Conservation (phyloP, 1,284 basidiomycete species). For the Cryptococcus jaspeensis region DNA sequence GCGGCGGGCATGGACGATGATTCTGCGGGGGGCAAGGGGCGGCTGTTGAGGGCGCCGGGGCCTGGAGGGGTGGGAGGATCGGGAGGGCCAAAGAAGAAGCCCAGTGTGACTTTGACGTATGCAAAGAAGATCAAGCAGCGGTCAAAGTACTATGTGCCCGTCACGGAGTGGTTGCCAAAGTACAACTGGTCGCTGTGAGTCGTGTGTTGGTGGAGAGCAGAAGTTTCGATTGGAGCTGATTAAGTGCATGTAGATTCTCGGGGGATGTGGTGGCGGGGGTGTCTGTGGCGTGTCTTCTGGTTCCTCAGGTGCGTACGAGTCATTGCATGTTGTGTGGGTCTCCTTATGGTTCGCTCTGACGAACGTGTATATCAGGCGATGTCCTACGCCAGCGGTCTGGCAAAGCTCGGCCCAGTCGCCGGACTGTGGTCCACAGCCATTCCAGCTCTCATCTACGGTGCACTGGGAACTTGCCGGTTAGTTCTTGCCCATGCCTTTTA, state of each 20-base stretch:
- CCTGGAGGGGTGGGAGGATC: not conserved
- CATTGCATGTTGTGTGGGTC: not conserved
- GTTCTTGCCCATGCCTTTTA: constrained; percentile 8
- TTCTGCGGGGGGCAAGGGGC: not conserved
- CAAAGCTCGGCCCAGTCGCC: constrained; percentile 73
- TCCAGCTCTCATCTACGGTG: constrained; percentile 75
- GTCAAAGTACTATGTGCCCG: constrained; percentile 51
- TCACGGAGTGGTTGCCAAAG: constrained; percentile 72
- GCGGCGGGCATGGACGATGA: not conserved
- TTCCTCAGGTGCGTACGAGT: constrained; percentile 65
- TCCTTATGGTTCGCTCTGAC: not conserved
- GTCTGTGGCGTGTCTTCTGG: constrained; percentile 80
- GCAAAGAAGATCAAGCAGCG: constrained; percentile 45
- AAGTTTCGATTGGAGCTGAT: not conserved
- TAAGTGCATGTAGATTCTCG: constrained; percentile 58
- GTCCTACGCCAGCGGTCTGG: constrained; percentile 84
- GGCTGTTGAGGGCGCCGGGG: not conserved
- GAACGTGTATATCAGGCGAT: constrained; percentile 55
- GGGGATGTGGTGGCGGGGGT: constrained; percentile 81
- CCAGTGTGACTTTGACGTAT: constrained; percentile 3
- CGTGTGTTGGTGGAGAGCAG: not conserved
- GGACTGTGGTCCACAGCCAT: constrained; percentile 83
- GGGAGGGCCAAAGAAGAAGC: constrained; percentile 3
- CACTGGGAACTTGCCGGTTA: constrained; percentile 73
- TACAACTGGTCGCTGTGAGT: constrained; percentile 71